Evolutionary conservation across 345 rosid species (phyloP).

Genomic region (Murraya koenigii): DNA sequence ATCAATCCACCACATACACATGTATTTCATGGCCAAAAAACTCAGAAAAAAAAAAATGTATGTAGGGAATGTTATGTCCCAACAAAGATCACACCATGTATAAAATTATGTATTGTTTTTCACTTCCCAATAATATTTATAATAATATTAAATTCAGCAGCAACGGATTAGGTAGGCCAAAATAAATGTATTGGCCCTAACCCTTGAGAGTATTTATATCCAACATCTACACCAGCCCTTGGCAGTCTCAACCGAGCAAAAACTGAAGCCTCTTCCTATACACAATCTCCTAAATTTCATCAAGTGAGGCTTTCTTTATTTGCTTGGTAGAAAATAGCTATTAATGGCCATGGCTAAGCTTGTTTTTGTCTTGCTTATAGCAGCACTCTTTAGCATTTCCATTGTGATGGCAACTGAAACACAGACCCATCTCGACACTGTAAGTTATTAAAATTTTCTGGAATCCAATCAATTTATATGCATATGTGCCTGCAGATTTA

Average conservation of each 20-base stretch:
- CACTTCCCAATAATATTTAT: neutral
- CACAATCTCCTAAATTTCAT: neutral
- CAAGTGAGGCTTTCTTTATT: neutral
- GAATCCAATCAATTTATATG: neutral
- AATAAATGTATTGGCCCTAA: neutral
- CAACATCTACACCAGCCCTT: neutral
- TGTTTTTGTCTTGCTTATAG: slow-evolving; percentile 14
- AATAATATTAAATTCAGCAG: neutral
- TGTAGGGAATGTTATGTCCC: neutral
- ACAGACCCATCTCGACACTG: slow-evolving; percentile 37
- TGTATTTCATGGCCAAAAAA: no score
- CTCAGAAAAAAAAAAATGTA: no score
- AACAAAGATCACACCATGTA: no score
- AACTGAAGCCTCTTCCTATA: neutral
- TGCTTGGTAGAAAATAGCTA: neutral
- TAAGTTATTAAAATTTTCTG: slow-evolving; percentile 16
- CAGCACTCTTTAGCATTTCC: slow-evolving; percentile 19
- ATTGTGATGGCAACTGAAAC: slow-evolving; percentile 36
- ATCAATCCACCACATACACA: no score
- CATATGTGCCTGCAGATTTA: neutral
- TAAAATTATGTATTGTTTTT: no score
- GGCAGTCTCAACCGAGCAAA: neutral
- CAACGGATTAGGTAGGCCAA: neutral
- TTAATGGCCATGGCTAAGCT: slow-evolving; percentile 18
- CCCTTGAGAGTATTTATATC: slow-evolving; percentile 1